These are phyloP conservation scores for Vitellaria paradoxa DNA, from an alignment of 179 eudicot genomes.

Conservation along the genomic window DNA sequence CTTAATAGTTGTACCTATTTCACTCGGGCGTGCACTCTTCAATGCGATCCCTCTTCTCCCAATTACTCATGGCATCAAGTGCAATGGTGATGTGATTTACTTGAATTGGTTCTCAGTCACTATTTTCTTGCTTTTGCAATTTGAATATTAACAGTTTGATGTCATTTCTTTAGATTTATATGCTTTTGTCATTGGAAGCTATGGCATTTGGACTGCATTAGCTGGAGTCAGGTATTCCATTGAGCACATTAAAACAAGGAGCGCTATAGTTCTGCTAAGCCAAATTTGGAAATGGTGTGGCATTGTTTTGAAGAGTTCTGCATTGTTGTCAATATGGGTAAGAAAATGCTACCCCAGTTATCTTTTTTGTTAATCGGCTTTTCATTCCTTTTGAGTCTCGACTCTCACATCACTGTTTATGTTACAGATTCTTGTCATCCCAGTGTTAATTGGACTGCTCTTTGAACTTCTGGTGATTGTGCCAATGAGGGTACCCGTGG, in stretches of 20 bases:
- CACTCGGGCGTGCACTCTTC: constrained; percentile 82
- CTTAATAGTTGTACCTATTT: constrained; percentile 70
- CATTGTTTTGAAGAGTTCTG: constrained; percentile 81
- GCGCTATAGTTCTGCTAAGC: constrained; percentile 57
- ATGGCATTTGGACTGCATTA: constrained; percentile 82
- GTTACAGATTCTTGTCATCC: constrained; percentile 86
- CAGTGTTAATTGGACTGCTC: constrained; percentile 85
- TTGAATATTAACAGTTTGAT: neutral
- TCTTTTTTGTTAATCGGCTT: neutral
- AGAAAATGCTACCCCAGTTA: constrained; percentile 19
- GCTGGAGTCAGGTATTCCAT: constrained; percentile 86
- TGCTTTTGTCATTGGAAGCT: constrained; percentile 95
- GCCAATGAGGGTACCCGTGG: constrained; percentile 95
- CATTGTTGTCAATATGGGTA: constrained; percentile 88
- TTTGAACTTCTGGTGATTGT: constrained; percentile 95
- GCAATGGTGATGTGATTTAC: constrained; percentile 63
- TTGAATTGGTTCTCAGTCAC: constrained; percentile 12
- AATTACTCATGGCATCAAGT: constrained; percentile 89
- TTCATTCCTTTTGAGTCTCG: neutral
- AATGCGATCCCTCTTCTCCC: constrained; percentile 84
- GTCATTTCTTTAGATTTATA: constrained; percentile 54
- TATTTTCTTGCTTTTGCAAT: neutral
- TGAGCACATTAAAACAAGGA: constrained; percentile 70
- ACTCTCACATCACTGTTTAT: constrained; percentile 12
- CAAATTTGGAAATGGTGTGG: constrained; percentile 92